Base-by-base conservation (phyloP, 306 rosid species). In the Cucurbita ficifolia region DNA sequence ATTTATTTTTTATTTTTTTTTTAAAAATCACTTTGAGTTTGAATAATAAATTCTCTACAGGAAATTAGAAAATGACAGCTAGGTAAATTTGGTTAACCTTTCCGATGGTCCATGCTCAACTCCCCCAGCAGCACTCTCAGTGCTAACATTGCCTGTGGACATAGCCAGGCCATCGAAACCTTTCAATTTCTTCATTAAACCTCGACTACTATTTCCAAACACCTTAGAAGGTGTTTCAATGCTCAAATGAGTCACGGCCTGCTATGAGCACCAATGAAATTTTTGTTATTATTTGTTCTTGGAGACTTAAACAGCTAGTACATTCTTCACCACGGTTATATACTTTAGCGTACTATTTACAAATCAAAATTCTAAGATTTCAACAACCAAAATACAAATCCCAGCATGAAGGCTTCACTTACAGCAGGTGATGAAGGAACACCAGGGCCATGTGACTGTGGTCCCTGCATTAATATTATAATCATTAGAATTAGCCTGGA, bases 151-250 rank as follows among this genome's bases (percentile, higher is more conserved):
- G 80, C 96, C 97, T 53, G 91, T 86, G 65, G 99, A 89, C 96
- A 94, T 94, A 11, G 87, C 92, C 75, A 94, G 99, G n/a, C 86
- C 92, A 78, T 94, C 97, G 77, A 94, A 89, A 45, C 89, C 90
- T 84, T 89, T 91, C 84, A 88, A 73, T 84, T 87, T 91, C 79
- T 91, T 94, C 78, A 86, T 70, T 43, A 87, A 81, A 52, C 92
- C 97, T 65, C 68, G 84, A 74, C 92, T 90, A 40, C 88, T 78
- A 79, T 84, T 94, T 83, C 92, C 97, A n/a, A 88, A 77, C 21
- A 85, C 84, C 79, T 91, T 94, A 59, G 90, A 82, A 77, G 97
- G 92, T 38, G 88, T 78, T 75, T 88, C 97, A 11, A 85, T 55
- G 74, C 83, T 84, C 80, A 83, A 58, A 67, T 88, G 90, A 78